These are phyloP conservation scores for Boeremia exigua DNA, from an alignment of 2,329 filamentous ascomycete species.

Conservation along the genomic window DNA sequence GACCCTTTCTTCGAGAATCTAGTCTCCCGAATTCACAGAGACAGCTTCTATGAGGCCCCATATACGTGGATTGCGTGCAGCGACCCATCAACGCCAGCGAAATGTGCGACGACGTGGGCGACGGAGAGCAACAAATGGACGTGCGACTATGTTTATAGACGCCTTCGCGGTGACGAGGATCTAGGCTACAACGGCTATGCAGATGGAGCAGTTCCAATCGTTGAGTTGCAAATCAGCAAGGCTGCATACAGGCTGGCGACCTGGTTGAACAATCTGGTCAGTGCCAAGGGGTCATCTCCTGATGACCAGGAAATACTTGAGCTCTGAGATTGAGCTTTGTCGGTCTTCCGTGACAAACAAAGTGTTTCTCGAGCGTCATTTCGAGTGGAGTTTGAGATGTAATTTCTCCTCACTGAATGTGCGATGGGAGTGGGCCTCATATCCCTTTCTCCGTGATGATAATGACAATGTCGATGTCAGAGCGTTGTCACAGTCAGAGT, in stretches of 20 bases:
- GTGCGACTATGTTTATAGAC: constrained; percentile 49
- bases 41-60: constrained; percentile 45
- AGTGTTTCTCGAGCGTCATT: background rate
- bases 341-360: background rate
- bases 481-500: too few relatives aligned
- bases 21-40: constrained; percentile 43
- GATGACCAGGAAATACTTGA: constrained; percentile 26
- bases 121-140: constrained; percentile 49
- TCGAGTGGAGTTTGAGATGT: background rate
- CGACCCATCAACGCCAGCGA: constrained; percentile 38
- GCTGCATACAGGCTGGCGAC: constrained; percentile 48
- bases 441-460: too few relatives aligned
- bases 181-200: constrained; percentile 48
- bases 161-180: constrained; percentile 40
- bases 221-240: constrained; percentile 52
- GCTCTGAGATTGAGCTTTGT: constrained; percentile 5
- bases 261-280: constrained; percentile 49
- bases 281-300: constrained; percentile 3
- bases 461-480: too few relatives aligned
- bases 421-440: too few relatives aligned
- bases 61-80: constrained; percentile 47
- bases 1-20: constrained; percentile 45
- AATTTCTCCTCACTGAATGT: too few relatives aligned
- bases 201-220: constrained; percentile 46
- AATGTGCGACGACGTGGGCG: constrained; percentile 48